Base-by-base conservation (phyloP, 2,329 filamentous ascomycete species). In the Penicillium frequentans region DNA sequence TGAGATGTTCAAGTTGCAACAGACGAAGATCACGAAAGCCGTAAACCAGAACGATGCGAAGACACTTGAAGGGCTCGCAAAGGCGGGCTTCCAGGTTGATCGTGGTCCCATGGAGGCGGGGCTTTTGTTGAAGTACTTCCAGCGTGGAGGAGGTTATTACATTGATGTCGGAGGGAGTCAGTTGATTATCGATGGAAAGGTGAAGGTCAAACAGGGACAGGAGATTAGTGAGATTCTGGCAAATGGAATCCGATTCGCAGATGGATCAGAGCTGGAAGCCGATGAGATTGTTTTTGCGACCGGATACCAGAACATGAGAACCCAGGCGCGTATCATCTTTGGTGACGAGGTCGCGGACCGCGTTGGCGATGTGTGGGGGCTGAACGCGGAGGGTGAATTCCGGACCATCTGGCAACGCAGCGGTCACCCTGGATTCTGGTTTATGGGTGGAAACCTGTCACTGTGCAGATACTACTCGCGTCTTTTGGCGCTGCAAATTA, bases 131-230 rank as follows among this genome's bases (percentile, higher is more conserved):
- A 88, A 88, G 69, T 89, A 88, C 65, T 79, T 87, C 60, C 84
- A 86, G 62, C 81, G 84, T 2, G 86, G 86, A 1, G 87, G 88
- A 0, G 87, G 87, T 0, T 90, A 89, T 67, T 90, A 90, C 71
- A 87, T 90, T 59, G 85, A 90, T 58, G 86, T 89, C 1, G 88
- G 88, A 0, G 84, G 82, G 0, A 84, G 82, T 0, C 73, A 83
- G 64, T 77, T 89, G 24, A 87, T 90, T 56, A 77, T 78, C 2
- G 83, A 87, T 13, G 86, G 86, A 0, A 85, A 84, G 68, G 83
- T 90, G 69, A 84, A 84, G 64, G 77, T 90, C 35, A 87, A 86
- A 68, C 83, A 86, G 51, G 85, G 84, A 0, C 80, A 84, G 31
- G 83, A 86, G 42, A 82, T 89, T 10, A 70, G 73, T 2, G 73